Percentiles rank a stretch among this genome's conserved stretches.
Evolutionary conservation across 164 flowering plant genomes (phyloP).

Genomic region (Sedum album): DNA sequence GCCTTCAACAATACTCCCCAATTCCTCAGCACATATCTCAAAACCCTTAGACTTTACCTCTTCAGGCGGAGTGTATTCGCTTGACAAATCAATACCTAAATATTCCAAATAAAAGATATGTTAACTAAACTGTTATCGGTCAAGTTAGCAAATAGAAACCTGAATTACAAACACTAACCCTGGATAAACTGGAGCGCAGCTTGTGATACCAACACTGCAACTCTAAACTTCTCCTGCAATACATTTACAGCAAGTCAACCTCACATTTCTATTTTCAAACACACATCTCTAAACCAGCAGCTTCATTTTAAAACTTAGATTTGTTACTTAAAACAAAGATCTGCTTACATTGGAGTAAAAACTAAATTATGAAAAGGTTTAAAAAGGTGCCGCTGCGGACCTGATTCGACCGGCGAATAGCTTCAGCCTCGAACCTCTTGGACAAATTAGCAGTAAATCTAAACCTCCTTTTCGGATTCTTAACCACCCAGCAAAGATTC

Average conservation of each 20-base stretch:
- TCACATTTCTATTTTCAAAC: neutral
- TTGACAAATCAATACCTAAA: constrained; percentile 45
- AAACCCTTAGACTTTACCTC: constrained; percentile 72
- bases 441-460: constrained; percentile 90
- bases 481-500: constrained; percentile 74
- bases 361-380: no score
- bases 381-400: no score
- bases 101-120: constrained; percentile 5
- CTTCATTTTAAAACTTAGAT: no score
- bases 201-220: constrained; percentile 92
- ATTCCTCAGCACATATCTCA: constrained; percentile 75
- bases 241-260: neutral
- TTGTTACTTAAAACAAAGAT: neutral
- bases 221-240: no score
- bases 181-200: constrained; percentile 94
- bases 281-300: no score
- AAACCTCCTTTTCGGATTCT: constrained; percentile 78
- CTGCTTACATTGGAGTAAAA: no score
- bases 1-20: constrained; percentile 79
- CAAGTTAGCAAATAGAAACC: neutral
- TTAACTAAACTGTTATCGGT: neutral
- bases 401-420: no score
- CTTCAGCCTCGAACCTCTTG: no score
- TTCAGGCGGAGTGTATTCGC: no score
- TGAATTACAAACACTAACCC: constrained; percentile 28